Conservation (phyloP, 2,329 filamentous ascomycete species). For the Aspergillus uvarum region DNA sequence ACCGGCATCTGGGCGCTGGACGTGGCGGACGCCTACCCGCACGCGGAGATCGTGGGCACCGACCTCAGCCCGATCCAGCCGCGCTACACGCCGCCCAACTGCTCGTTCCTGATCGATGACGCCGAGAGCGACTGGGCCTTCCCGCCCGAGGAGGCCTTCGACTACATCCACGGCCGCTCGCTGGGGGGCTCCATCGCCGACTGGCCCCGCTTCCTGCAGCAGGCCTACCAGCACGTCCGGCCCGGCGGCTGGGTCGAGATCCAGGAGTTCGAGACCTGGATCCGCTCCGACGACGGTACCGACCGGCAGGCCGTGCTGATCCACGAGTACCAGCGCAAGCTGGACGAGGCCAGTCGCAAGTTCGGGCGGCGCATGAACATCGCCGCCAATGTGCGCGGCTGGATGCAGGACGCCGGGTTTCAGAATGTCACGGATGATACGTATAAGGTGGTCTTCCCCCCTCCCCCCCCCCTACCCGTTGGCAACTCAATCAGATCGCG, state of each 20-base stretch:
- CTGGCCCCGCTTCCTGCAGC: constrained; percentile 31
- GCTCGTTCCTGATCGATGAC: constrained; percentile 51
- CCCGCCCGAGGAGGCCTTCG: constrained; percentile 38
- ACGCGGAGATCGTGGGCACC: constrained; percentile 37
- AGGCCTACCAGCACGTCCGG: constrained; percentile 33
- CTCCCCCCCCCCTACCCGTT: too few relatives aligned
- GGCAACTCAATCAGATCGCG: too few relatives aligned
- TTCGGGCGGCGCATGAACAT: constrained; percentile 40
- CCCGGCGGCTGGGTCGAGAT: constrained; percentile 40
- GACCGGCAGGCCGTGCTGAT: constrained; percentile 24
- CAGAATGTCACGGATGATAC: constrained; percentile 34
- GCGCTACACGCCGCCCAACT: constrained; percentile 49
- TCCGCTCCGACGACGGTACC: constrained; percentile 35
- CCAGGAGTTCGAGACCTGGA: constrained; percentile 33
- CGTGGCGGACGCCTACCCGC: constrained; percentile 42
- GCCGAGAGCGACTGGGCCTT: constrained; percentile 44
- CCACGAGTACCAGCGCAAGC: constrained; percentile 29
- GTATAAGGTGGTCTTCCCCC: constrained; percentile 30
- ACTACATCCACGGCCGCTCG: constrained; percentile 41
- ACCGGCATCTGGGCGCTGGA: constrained; percentile 43
- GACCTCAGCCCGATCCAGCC: constrained; percentile 40
- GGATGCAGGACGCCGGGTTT: constrained; percentile 36
- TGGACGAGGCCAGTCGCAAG: constrained; percentile 31
- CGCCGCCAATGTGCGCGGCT: constrained; percentile 27
- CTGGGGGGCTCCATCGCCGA: constrained; percentile 40